A percentile compares a stretch with the other conserved stretches of the same genome.
These are phyloP conservation scores for Sordariomycetes sp. DNA, from an alignment of 2,329 filamentous ascomycete species.

Conservation along the genomic window DNA sequence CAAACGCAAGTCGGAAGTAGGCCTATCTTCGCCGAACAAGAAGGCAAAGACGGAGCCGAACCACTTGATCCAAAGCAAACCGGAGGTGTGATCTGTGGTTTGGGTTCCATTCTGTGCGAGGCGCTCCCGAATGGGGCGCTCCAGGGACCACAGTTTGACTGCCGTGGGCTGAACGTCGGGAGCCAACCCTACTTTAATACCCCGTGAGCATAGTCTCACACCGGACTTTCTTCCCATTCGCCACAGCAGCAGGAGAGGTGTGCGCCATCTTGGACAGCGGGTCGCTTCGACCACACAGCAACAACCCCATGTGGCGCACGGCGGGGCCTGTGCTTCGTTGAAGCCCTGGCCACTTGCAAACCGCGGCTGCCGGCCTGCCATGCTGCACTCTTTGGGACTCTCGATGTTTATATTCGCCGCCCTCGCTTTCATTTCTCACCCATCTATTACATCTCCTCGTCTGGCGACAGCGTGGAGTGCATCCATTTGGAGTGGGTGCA, in stretches of 20 bases:
- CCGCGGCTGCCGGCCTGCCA: not conserved
- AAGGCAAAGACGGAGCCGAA: constrained; percentile 42
- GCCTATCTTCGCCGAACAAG: constrained; percentile 38
- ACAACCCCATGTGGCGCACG: too few species aligned
- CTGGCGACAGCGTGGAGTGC: constrained; percentile 25
- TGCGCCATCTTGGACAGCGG: not conserved
- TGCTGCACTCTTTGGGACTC: not conserved
- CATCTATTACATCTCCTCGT: constrained; percentile 22
- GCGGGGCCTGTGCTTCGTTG: too few species aligned
- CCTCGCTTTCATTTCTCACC: constrained; percentile 15
- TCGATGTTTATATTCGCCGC: not conserved
- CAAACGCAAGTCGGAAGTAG: constrained; percentile 51
- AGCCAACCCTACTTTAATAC: too few species aligned
- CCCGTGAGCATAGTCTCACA: not conserved
- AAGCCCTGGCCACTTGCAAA: not conserved
- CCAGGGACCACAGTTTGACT: too few species aligned
- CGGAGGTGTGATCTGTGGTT: not conserved
- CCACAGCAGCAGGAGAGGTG: not conserved
- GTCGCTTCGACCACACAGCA: not conserved
- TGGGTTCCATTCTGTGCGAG: not conserved
- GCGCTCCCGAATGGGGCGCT: not conserved
- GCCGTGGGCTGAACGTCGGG: not conserved
- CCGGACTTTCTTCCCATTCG: not conserved
- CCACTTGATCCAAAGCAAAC: not conserved
- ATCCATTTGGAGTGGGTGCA: constrained; percentile 11